Evolutionary conservation across 1,284 basidiomycete genomes (phyloP).

Genomic region (Ganoderma resinaceum): DNA sequence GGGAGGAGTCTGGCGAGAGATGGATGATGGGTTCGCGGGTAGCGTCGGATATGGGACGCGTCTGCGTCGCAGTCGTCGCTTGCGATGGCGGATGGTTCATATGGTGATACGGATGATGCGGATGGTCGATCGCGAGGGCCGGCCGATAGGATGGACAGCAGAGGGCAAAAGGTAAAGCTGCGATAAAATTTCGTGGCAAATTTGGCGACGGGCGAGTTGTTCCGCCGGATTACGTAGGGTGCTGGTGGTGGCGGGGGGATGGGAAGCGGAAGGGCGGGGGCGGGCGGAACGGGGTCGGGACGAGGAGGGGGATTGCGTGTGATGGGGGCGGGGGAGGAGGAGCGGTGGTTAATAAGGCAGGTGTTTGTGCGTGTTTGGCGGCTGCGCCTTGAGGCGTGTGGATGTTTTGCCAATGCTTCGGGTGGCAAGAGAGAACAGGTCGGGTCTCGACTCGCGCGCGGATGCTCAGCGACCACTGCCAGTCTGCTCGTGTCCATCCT

Average conservation of each 20-base stretch:
- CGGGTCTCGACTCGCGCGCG: slow-evolving; percentile 15
- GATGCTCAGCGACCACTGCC: slow-evolving; percentile 13
- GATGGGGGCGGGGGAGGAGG: slow-evolving; percentile 4
- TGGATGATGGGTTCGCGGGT: not conserved
- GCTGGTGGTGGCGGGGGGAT: not conserved
- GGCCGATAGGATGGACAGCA: slow-evolving; percentile 3
- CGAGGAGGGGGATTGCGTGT: not conserved
- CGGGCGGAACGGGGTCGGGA: not conserved
- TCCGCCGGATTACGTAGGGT: not conserved
- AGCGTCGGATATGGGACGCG: not conserved
- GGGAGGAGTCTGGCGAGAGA: not conserved
- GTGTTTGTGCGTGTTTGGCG: slow-evolving; percentile 18
- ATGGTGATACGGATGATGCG: not conserved
- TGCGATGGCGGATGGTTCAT: slow-evolving; percentile 1
- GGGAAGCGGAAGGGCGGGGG: not conserved
- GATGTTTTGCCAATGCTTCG: not conserved
- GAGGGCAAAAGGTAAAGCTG: slow-evolving; percentile 12
- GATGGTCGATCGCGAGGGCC: slow-evolving; percentile 1
- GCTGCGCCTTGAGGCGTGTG: slow-evolving; percentile 11
- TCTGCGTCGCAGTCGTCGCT: not conserved
- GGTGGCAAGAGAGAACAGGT: not conserved
- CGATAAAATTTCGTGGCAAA: slow-evolving; percentile 2
- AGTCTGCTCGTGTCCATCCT: not conserved
- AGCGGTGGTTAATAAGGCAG: slow-evolving; percentile 20
- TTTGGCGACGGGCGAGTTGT: not conserved